phyloP scores from a whole-genome alignment of 805 yeast genomes.

The Kazachstania martiniae region DNA sequence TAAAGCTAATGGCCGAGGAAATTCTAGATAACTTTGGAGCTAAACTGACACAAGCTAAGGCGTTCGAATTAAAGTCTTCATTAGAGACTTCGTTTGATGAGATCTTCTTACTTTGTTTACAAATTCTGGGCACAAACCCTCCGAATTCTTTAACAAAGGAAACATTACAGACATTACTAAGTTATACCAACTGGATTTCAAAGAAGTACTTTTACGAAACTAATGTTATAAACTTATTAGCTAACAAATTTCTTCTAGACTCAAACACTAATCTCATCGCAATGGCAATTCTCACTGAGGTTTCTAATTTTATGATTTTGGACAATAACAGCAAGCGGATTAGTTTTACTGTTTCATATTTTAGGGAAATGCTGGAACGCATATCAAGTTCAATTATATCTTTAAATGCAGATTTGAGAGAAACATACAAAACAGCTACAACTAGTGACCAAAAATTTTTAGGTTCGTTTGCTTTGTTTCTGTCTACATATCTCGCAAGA shows the following conservation, averaged over 20 bases:
- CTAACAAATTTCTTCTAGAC: conserved; percentile 62
- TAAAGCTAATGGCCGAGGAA: conserved; percentile 81
- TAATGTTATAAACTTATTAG: conserved; percentile 54
- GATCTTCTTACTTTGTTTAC: conserved; percentile 81
- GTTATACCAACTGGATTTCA: conserved; percentile 91
- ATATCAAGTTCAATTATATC: conserved; percentile 55
- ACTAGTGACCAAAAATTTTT: conserved; percentile 81
- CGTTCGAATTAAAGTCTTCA: conserved; percentile 62
- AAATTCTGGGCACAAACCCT: conserved; percentile 73
- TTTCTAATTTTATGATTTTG: conserved; percentile 52
- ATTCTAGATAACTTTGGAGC: conserved; percentile 87
- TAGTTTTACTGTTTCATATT: conserved; percentile 48
- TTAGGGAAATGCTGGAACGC: conserved; percentile 57
- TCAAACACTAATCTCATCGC: conserved; percentile 69
- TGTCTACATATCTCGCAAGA: conserved; percentile 67
- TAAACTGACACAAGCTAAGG: conserved; percentile 90
- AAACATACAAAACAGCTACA: conserved; percentile 59
- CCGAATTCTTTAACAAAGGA: conserved; percentile 69
- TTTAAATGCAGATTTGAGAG: conserved; percentile 51
- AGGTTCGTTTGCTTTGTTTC: conserved; percentile 88
- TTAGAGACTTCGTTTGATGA: conserved; percentile 84
- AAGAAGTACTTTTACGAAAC: conserved; percentile 78
- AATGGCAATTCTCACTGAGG: conserved; percentile 85
- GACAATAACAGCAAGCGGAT: conserved; percentile 30
- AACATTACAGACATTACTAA: conserved; percentile 65